These are phyloP conservation scores for Medakamo hakoo DNA, from an alignment of 139 green algal genomes.

Conservation along the genomic window DNA sequence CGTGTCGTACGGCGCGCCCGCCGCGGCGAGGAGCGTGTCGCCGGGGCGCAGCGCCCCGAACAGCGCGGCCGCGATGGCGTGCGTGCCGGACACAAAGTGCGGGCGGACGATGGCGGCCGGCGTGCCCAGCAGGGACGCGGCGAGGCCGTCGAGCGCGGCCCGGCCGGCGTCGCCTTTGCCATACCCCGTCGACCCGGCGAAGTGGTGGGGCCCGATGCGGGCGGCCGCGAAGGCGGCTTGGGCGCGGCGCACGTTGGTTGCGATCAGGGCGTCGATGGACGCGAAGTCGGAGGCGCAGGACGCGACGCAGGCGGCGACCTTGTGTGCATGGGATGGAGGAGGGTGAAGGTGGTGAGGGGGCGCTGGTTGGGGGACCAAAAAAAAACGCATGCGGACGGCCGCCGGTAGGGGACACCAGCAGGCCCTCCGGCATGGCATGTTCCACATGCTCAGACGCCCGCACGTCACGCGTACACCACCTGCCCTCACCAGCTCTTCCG, in stretches of 20 bases:
- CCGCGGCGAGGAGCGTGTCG: slow-evolving; percentile 73
- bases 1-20: slow-evolving; percentile 84
- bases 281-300: slow-evolving; percentile 25
- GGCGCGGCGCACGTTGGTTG: slow-evolving; percentile 44
- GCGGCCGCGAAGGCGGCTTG: slow-evolving; percentile 39
- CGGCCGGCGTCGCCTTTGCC: slow-evolving; percentile 79
- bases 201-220: slow-evolving; percentile 75
- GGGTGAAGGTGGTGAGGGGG: too few relatives aligned
- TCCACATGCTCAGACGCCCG: too few relatives aligned
- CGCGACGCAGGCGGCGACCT: background rate
- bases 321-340: too few relatives aligned
- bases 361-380: too few relatives aligned
- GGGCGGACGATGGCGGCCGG: slow-evolving; percentile 73
- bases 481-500: too few relatives aligned
- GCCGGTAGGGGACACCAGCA: too few relatives aligned
- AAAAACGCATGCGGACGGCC: too few relatives aligned
- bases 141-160: slow-evolving; percentile 61
- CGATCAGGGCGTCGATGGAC: slow-evolving; percentile 48
- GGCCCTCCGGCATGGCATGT: too few relatives aligned
- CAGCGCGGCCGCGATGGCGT: slow-evolving; percentile 76
- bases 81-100: slow-evolving; percentile 80
- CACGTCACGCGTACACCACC: too few relatives aligned
- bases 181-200: slow-evolving; percentile 80
- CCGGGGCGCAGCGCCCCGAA: slow-evolving; percentile 72
- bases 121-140: slow-evolving; percentile 72